Conservation (phyloP, 371 early-diverging fungal genomes). For the Batkoa obscura region DNA sequence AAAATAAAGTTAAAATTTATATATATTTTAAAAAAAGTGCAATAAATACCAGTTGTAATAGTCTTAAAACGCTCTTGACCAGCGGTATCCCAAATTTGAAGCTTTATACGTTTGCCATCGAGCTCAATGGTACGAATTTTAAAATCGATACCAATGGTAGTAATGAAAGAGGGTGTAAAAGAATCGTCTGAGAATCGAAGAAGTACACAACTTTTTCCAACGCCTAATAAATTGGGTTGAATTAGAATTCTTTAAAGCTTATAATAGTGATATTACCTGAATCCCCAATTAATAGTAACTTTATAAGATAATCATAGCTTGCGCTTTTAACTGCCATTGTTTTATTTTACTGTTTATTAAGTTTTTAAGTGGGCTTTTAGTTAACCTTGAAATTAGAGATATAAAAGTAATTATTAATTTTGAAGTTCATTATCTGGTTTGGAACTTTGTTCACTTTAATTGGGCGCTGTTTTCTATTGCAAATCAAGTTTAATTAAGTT, state of each 20-base stretch:
- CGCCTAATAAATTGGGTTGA: conserved; percentile 31
- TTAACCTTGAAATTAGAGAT: too few relatives aligned
- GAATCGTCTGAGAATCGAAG: conserved; percentile 96
- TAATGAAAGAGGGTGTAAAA: conserved; percentile 94
- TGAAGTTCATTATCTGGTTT: too few relatives aligned
- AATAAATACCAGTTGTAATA: conserved; percentile 70
- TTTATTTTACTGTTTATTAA: not conserved
- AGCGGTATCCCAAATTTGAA: conserved; percentile 99
- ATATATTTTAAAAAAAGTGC: not conserved
- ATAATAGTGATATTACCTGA: conserved; percentile 59
- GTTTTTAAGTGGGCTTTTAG: too few relatives aligned
- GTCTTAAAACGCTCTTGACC: conserved; percentile 99
- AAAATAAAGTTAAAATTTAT: not conserved
- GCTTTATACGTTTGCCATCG: conserved; percentile 96
- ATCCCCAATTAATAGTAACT: conserved; percentile 97
- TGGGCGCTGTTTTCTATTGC: too few relatives aligned
- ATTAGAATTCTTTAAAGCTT: not conserved
- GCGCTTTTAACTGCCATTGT: conserved; percentile 1
- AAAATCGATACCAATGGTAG: conserved; percentile 99
- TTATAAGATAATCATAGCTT: conserved; percentile 92
- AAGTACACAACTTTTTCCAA: conserved; percentile 96
- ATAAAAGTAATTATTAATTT: too few relatives aligned
- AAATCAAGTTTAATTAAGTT: too few relatives aligned
- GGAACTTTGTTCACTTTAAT: too few relatives aligned
- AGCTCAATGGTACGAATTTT: conserved; percentile 98